Evolutionary conservation across 345 rosid species (phyloP), one percentile per base, ranked within the genome.

Genomic region (Arabidopsis suecica): DNA sequence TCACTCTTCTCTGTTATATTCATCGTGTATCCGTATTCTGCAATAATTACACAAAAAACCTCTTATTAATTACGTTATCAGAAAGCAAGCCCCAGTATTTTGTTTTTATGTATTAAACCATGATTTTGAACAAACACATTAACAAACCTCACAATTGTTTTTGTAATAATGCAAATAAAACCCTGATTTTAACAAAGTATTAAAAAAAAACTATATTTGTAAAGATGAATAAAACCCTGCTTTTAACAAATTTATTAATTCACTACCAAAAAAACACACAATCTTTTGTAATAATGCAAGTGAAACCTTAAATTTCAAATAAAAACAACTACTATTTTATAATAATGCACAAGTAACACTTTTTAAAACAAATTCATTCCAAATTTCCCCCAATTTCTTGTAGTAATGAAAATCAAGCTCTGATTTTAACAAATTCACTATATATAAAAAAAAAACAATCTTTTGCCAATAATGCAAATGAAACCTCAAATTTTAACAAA

Each of bases 1-100:
- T 94, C 98, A 49, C 97, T 94, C 84, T 91, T 94, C 81, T 94
- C 97, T 2, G 98, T 86, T 70, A 94, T 90, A 83, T 94, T 94
- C 96, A 87, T 87, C 4, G 95, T 88, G 88, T 90, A 91, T 28
- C 97, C 98, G 33, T 94, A 94, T 80, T 94, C 98, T 94, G 93
- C 83, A 84, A 41, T 5, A 10, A 6, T 41, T 41, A 3, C 23
- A 70, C 28, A 25, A 16, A 16, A n/a, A 22, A 14, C 2, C 32
- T 58, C 1, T 36, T 1, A 41, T 48, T 37, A 25, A 37, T 1
- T 8, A 23, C 6, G 0, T 45, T n/a, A 13, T 28, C 0, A 13
- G 56, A 28, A 28, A 1, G 18, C 0, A 42, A 22, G 1, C 9
- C 71, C 37, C n/a, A n/a, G 45, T 9, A 5, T 22, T 41, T 73